Conservation (phyloP, 148 eudicot species). For the Arctostaphylos glauca region DNA sequence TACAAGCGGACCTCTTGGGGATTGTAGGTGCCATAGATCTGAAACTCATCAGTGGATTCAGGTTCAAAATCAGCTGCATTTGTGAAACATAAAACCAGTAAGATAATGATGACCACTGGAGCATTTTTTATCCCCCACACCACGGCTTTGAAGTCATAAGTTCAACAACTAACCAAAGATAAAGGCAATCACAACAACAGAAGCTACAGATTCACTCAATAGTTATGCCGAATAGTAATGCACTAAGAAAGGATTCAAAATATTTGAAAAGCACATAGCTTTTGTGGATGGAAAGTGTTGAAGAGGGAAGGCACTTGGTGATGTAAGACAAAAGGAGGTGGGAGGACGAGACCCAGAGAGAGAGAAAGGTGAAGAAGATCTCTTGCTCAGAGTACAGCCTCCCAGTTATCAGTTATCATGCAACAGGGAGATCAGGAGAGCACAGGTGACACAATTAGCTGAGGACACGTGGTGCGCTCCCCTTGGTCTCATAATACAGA, state of each 20-base stretch:
- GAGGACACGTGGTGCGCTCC: background rate
- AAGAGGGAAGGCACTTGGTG: too few species aligned
- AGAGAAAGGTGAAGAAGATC: background rate
- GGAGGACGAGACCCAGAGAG: background rate
- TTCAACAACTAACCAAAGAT: background rate
- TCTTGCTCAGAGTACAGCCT: background rate
- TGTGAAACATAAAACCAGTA: background rate
- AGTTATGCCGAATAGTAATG: background rate
- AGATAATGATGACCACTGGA: background rate
- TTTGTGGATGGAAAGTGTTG: background rate
- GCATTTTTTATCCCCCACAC: background rate
- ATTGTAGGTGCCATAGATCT: background rate
- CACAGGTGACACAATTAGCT: background rate
- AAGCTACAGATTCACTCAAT: background rate
- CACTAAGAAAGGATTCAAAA: background rate
- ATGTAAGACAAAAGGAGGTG: too few species aligned
- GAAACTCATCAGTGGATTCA: background rate
- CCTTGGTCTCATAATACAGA: background rate
- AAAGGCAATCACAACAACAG: background rate
- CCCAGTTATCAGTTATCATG: background rate
- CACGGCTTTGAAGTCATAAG: background rate
- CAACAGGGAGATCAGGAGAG: too few species aligned
- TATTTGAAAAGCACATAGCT: background rate
- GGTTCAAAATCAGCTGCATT: slow-evolving; percentile 8
- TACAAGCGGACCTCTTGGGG: background rate